Percentiles rank a stretch among this genome's conserved stretches.
phyloP scores from a whole-genome alignment of 768 basidiomycete species.

The Suillus clintonianus region DNA sequence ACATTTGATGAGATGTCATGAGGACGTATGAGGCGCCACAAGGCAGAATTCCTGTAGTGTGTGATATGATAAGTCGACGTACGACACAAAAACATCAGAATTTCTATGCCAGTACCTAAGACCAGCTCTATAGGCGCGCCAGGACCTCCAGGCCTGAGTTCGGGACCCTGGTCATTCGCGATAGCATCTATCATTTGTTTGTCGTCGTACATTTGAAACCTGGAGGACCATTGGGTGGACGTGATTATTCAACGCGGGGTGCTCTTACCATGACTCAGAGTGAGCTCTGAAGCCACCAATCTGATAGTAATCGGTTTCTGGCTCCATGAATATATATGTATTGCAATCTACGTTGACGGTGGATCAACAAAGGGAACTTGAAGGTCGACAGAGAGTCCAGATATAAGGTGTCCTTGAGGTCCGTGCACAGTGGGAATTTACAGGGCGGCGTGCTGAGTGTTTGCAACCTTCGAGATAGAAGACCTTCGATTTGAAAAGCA shows the following conservation, averaged over 20 bases:
- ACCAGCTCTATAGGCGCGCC: constrained; percentile 41
- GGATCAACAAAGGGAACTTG: not conserved
- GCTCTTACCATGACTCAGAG: constrained; percentile 26
- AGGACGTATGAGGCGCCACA: constrained; percentile 49
- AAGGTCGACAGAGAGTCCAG: not conserved
- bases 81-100: not conserved
- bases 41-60: constrained; percentile 41
- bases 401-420: not conserved
- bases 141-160: constrained; percentile 28
- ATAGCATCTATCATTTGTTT: constrained; percentile 34
- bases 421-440: not conserved
- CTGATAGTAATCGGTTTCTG: constrained; percentile 25
- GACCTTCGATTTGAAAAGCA: not conserved
- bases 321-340: not conserved
- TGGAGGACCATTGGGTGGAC: constrained; percentile 1
- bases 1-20: constrained; percentile 36
- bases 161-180: constrained; percentile 25
- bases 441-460: not conserved
- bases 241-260: not conserved
- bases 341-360: not conserved
- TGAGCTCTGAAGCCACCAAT: constrained; percentile 29
- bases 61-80: not conserved
- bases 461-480: not conserved
- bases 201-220: constrained; percentile 37
- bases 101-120: constrained; percentile 35